These are phyloP conservation scores for Suillus ampliporus DNA, from an alignment of 768 basidiomycete species.

Conservation along the genomic window DNA sequence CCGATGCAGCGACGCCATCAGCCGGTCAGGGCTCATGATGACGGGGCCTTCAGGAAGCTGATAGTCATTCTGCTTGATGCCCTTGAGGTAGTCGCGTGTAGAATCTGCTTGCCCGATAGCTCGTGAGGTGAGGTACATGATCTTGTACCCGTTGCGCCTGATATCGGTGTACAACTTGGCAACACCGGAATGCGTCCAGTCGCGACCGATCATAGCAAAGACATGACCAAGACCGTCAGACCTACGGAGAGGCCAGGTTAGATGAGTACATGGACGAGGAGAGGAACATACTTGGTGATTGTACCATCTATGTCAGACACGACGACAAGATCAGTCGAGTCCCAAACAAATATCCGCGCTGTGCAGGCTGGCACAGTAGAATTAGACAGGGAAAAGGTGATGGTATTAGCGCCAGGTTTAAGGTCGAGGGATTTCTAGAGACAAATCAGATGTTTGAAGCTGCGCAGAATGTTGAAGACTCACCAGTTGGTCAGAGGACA, in stretches of 20 bases:
- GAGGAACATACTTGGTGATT: slow-evolving; percentile 83
- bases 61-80: slow-evolving; percentile 94
- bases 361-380: slow-evolving; percentile 85
- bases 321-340: slow-evolving; percentile 86
- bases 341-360: slow-evolving; percentile 95
- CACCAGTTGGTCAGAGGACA: slow-evolving; percentile 95
- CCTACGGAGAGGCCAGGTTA: slow-evolving; percentile 44
- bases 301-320: slow-evolving; percentile 99
- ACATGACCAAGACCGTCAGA: slow-evolving; percentile 97
- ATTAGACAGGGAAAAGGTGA: slow-evolving; percentile 91
- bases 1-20: slow-evolving; percentile 96
- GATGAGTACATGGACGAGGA: slow-evolving; percentile 1
- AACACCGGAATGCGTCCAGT: slow-evolving; percentile 98
- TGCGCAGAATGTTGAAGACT: slow-evolving; percentile 29
- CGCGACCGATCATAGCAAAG: slow-evolving; percentile 96
- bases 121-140: slow-evolving; percentile 96
- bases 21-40: slow-evolving; percentile 96
- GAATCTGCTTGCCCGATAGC: slow-evolving; percentile 98
- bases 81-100: slow-evolving; percentile 91
- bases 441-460: neutral
- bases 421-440: slow-evolving; percentile 82
- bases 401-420: slow-evolving; percentile 85
- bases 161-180: slow-evolving; percentile 98
- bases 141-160: slow-evolving; percentile 92
- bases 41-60: slow-evolving; percentile 98